Evolutionary conservation across 108 stramenopile genomes (phyloP).

Genomic region (Thalassiosira profunda): DNA sequence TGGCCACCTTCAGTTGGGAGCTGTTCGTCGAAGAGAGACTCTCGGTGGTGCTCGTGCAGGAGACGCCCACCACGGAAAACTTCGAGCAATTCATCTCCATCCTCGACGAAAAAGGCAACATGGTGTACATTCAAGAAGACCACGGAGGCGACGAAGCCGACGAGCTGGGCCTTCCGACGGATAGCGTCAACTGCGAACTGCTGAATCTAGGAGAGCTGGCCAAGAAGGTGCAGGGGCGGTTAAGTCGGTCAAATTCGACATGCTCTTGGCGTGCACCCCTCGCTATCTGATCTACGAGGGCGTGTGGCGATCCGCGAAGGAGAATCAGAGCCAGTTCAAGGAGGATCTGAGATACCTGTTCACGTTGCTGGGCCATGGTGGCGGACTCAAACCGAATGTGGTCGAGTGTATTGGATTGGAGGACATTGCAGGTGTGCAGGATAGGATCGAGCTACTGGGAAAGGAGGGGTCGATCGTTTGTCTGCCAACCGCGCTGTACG

Average conservation of each 20-base stretch:
- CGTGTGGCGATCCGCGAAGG: conserved; percentile 36
- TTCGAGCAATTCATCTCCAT: conserved; percentile 31
- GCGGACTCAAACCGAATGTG: conserved; percentile 25
- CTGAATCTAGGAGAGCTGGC: conserved; percentile 20
- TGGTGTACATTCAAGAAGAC: conserved; percentile 28
- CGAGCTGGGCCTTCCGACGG: not conserved
- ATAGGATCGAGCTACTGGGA: conserved; percentile 38
- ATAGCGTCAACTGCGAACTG: conserved; percentile 19
- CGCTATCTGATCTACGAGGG: conserved; percentile 39
- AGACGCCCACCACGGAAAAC: conserved; percentile 28
- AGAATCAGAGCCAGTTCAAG: conserved; percentile 34
- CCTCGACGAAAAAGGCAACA: conserved; percentile 11
- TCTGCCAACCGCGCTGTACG: conserved; percentile 38
- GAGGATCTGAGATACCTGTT: conserved; percentile 44
- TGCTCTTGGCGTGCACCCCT: conserved; percentile 29
- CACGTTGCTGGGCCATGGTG: conserved; percentile 26
- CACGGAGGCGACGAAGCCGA: conserved; percentile 20
- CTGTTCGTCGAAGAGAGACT: conserved; percentile 28
- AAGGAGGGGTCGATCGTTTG: conserved; percentile 34
- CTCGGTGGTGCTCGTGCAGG: conserved; percentile 28
- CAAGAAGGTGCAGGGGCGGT: conserved; percentile 22
- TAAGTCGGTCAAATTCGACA: conserved; percentile 27
- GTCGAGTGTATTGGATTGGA: conserved; percentile 33
- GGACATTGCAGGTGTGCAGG: conserved; percentile 34
- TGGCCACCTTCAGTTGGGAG: conserved; percentile 34